Evolutionary conservation across 305 asterid species (phyloP), one percentile per base, ranked within the genome.

Genomic region (Fraxinus baroniana): DNA sequence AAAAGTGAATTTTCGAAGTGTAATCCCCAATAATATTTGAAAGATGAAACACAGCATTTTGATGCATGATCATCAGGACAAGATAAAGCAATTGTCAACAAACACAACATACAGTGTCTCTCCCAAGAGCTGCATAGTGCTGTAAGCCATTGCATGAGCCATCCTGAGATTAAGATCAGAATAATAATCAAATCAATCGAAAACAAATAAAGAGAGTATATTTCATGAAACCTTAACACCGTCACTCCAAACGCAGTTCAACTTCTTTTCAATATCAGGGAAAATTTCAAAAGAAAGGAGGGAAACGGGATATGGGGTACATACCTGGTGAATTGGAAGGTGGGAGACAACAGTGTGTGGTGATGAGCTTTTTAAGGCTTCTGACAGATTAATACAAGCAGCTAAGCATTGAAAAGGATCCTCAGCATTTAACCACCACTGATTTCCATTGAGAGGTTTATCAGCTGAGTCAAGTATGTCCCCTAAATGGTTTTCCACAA

Each of bases 391-490:
- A 72, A 92, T 90, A 84, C 99, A 95, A 78, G 98, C 98, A 79
- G 99, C 98, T 84, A 95, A 88, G 87, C 94, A 95, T 83, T 95
- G 98, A 84, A 95, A 95, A 89, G 99, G 99, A 87, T 95, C 98
- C 86, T 95, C 99, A 12, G 98, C 99, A 52, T 86, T 91, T 84
- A 93, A 89, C 99, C 99, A 95, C 99, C 99, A 95, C 39, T 92
- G 88, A 84, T 91, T 91, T 82, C 99, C 99, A 83, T 88, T 87
- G 70, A 93, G 89, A 84, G 97, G 87, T 80, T 90, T 90, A 84
- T 92, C 91, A 72, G 99, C 97, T 70, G 99, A 94, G 86, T 95
- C 99, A 72, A 95, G 84, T 87, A 95, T 89, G 76, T 95, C 97
- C 77, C 85, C 78, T 73, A 95, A 36, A 87, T 92, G 95, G 79